Evolutionary conservation across 73 alveolate species (phyloP).

Genomic region (Symbiodinium natans): DNA sequence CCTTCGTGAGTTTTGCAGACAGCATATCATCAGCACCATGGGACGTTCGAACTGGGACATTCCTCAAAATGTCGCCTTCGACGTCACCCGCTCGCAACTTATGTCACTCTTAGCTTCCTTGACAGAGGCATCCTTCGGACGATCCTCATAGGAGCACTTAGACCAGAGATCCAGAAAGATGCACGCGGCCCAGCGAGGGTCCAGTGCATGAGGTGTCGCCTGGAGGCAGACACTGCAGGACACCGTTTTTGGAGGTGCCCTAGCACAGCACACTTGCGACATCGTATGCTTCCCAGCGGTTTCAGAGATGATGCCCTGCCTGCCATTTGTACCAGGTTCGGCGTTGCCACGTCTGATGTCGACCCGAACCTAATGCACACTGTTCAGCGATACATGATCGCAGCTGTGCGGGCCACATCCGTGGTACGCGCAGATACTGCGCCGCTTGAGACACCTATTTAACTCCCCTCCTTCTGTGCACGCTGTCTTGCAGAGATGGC

Average conservation of each 20-base stretch:
- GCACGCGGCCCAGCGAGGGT: neutral
- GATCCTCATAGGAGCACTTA: neutral
- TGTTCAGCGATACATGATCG: neutral
- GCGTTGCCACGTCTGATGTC: neutral
- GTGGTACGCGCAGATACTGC: neutral
- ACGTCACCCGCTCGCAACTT: too few relatives aligned
- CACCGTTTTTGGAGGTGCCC: slow-evolving; percentile 13
- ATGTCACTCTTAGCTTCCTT: neutral
- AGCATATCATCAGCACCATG: neutral
- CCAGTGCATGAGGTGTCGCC: neutral
- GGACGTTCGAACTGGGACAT: too few relatives aligned
- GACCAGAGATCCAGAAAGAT: neutral
- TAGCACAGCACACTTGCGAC: neutral
- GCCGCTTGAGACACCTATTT: too few relatives aligned
- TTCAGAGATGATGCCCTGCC: neutral
- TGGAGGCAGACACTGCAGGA: neutral
- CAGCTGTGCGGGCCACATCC: neutral
- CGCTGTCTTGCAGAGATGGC: too few relatives aligned
- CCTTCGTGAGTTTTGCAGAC: neutral
- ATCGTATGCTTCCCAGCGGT: neutral
- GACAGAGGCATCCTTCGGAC: neutral
- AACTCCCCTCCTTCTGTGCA: too few relatives aligned
- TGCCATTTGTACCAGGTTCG: neutral
- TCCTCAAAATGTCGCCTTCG: too few relatives aligned
- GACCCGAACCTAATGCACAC: neutral